Evolutionary conservation across 1,284 basidiomycete species (phyloP).

Genomic region (Caloboletus firmus): DNA sequence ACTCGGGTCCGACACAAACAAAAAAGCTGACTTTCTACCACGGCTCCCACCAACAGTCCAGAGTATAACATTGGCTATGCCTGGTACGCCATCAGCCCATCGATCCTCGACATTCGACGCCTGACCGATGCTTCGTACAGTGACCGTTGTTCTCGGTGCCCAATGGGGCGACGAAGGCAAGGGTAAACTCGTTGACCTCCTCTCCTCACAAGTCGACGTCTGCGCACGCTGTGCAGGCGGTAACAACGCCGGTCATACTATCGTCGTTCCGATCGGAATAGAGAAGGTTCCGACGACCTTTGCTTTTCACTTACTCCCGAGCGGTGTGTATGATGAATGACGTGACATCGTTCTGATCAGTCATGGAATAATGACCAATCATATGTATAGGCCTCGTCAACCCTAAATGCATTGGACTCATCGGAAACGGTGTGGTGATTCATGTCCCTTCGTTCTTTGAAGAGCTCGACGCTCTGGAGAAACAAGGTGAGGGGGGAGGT

Average conservation of each 20-base stretch:
- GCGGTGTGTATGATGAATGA: slow-evolving; percentile 56
- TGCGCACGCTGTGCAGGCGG: slow-evolving; percentile 97
- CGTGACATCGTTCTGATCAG: not conserved
- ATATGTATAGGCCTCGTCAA: slow-evolving; percentile 78
- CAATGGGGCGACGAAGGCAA: slow-evolving; percentile 98
- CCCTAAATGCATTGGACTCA: slow-evolving; percentile 81
- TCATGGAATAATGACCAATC: not conserved
- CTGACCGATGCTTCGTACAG: slow-evolving; percentile 36
- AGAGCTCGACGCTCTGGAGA: slow-evolving; percentile 86
- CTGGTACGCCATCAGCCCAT: slow-evolving; percentile 20
- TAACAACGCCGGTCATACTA: slow-evolving; percentile 99
- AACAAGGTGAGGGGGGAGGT: slow-evolving; percentile 63
- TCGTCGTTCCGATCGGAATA: slow-evolving; percentile 78
- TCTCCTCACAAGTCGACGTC: slow-evolving; percentile 85
- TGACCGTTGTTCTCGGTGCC: slow-evolving; percentile 79
- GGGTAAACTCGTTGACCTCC: slow-evolving; percentile 93
- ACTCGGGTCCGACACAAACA: no score
- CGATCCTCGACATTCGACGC: not conserved
- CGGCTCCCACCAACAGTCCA: slow-evolving; percentile 6
- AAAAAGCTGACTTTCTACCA: slow-evolving; percentile 8
- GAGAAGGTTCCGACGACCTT: slow-evolving; percentile 79
- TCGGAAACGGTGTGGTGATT: slow-evolving; percentile 93
- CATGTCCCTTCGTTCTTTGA: slow-evolving; percentile 95
- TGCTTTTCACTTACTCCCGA: slow-evolving; percentile 95
- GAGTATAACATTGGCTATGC: slow-evolving; percentile 19